Evolutionary conservation across 768 basidiomycete genomes (phyloP), one percentile per base, ranked within the genome.

Genomic region (Boletus speciosus): DNA sequence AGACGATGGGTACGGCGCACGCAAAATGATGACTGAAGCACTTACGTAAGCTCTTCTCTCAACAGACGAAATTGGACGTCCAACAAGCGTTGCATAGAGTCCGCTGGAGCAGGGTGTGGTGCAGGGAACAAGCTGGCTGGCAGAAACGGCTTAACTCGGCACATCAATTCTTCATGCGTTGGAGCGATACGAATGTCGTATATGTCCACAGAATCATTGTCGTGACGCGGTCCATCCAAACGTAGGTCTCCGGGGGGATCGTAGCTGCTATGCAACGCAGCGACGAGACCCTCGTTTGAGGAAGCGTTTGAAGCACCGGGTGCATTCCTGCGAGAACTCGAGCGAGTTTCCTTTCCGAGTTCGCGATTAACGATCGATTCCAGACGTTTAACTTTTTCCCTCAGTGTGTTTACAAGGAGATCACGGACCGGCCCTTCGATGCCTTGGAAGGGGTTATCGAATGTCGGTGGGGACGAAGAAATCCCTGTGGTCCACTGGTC

Each of bases 11-110:
- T 45, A 34, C n/a, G 6, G 19, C 12, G n/a, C 31, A 29, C 25
- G 6, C 4, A 32, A n/a, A 15, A 21, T 0, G 39, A 37, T 7
- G 42, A 42, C 4, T 2, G 2, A n/a, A 6, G 15, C 7, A 64
- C 81, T 23, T 60, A 86, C 81, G 78, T 85, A 16, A 86, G 69
- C 52, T 91, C 89, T 58, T 90, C 89, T 36, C 89, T 74, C 35
- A 91, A 70, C 0, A 90, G 75, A 34, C 89, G 81, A 66, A 87
- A 91, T 58, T 91, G 87, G 4, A 85, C 79, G 53, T 92, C 90
- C 11, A 90, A 70, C 21, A 85, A 71, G 8, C 83, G 74, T 51
- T 86, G 77, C 80, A 90, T 88, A 23, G 81, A 81, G 15, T 76
- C 76, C 4, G 68, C 57, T 0, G 80, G 80, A 12, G 78, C 75